Base-by-base conservation (phyloP, 2,329 filamentous ascomycete species). In the Whalleya microplaca region DNA sequence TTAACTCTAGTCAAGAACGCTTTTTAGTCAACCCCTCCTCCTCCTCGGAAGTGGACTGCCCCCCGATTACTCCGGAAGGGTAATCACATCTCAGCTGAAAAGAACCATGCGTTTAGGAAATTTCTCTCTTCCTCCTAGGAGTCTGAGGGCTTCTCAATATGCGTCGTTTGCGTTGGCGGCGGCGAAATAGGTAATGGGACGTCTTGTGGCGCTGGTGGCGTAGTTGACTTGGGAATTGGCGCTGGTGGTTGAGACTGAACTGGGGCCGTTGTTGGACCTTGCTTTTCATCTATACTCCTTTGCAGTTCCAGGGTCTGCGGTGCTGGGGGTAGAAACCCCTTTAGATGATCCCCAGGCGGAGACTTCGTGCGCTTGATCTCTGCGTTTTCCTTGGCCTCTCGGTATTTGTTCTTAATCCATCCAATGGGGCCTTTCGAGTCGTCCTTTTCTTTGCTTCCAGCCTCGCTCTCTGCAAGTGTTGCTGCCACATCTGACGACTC, bases 321-420 rank as follows among this genome's bases (percentile, higher is more conserved):
- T n/a, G 78, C 71, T 2, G 73, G 64, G 14, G 72, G 62, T 2
- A 77, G 47, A 27, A 76, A 71, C 21, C 61, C 68, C 49, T 67
- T 68, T 62, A 54, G 65, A 1, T 62, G 69, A 21, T 78, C 76
- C 21, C 73, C 73, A 1, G 83, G 80, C 2, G 83, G 83, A 8
- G 83, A 85, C 69, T 84, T 85, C 64, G 78, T 80, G 48, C 84
- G 77, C 63, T 80, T 76, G 45, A 82, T 76, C 53, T 85, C 83
- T 0, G 74, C 78, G 42, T 73, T 83, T 61, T 84, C 83, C 69
- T 84, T 85, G 49, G 80, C 80, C 65, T 84, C 83, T 21, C 83
- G 80, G 67, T 84, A 84, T 67, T 86, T 86, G 69, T 74, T 81
- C 68, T 79, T 84, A 62, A 86, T 81, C 83, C 84, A 85, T 45